Evolutionary conservation across 139 green algal species (phyloP), one percentile per base, ranked within the genome.

Genomic region (Picochlorum costavermella): DNA sequence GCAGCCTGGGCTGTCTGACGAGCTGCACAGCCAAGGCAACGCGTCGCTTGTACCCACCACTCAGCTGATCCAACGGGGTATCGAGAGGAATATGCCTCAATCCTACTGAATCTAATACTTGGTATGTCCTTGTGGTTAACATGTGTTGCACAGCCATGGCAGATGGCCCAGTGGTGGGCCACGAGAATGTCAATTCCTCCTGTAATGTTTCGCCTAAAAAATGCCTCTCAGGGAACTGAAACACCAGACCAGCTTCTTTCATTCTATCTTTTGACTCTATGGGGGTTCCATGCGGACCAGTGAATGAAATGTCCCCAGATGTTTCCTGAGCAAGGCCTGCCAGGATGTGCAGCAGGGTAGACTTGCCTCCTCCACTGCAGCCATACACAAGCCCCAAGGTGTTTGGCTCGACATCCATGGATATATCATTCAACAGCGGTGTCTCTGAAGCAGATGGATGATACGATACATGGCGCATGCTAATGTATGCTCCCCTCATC

Each of bases 201-300:
- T 26, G 57, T 23, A 81, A 25, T 0, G 60, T 81, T 16, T 16
- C 63, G 1, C 84, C 89, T 20, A 97, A 65, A 74, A 97, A 96
- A 67, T 97, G 89, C 26, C 91, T 79, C 82, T 96, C 89, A 3
- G 91, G 91, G 61, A 96, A 96, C 79, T 97, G 91, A 62, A 97
- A 97, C 20, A 96, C 89, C 20, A 97, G 70, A 0, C 91, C 90
- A 11, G 86, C 78, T 36, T 79, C 60, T 33, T 68, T 50, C 46
- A 73, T 63, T 16, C 81, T 68, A 29, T 63, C 56, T 26, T 65
- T 30, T 1, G 48, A 31, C 1, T 49, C 31, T 46, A 69, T 25
- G 1, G 56, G 30, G 10, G 6, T 23, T 1, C 16, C 28, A 3
- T 46, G 40, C 6, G 69, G 60, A 51, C 68, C 63, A 4, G 20